Evolutionary conservation across 768 basidiomycete species (phyloP).

Genomic region (Astraeus odoratus): DNA sequence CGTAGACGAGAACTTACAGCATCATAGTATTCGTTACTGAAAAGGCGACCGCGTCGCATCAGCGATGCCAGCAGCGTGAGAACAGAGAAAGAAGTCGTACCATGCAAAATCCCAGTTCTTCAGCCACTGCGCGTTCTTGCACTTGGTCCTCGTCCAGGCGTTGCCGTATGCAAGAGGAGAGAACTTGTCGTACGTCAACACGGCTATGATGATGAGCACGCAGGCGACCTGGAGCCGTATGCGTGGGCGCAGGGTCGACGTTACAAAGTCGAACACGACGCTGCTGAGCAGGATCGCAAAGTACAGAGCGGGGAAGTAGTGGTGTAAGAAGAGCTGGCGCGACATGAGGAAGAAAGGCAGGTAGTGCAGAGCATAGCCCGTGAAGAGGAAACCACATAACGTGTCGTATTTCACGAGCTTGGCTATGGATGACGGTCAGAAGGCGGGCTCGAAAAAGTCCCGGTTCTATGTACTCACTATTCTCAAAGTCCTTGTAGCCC

Average conservation of each 20-base stretch:
- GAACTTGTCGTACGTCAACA: conserved; percentile 75
- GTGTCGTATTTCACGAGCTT: conserved; percentile 89
- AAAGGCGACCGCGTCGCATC: not conserved
- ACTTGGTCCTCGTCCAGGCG: conserved; percentile 80
- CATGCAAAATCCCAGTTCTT: conserved; percentile 97
- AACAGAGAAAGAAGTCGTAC: conserved; percentile 29
- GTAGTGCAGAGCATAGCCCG: conserved; percentile 92
- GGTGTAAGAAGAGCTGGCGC: conserved; percentile 95
- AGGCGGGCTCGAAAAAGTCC: conserved; percentile 1
- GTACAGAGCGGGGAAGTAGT: conserved; percentile 96
- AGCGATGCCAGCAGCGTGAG: not conserved
- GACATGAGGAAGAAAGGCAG: conserved; percentile 96
- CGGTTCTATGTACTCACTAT: conserved; percentile 48
- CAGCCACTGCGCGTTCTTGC: conserved; percentile 73
- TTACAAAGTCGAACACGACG: conserved; percentile 77
- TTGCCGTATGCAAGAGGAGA: conserved; percentile 80
- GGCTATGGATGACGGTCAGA: conserved; percentile 38
- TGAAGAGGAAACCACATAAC: conserved; percentile 84
- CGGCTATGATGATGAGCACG: conserved; percentile 61
- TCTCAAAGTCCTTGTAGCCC: conserved; percentile 87
- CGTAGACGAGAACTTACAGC: not conserved
- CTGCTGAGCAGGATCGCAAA: conserved; percentile 79
- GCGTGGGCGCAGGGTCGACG: conserved; percentile 68
- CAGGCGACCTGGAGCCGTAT: conserved; percentile 77
- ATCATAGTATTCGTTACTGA: conserved; percentile 40